Base-by-base conservation (phyloP, 2,329 filamentous ascomycete species). In the Exophiala calicioides region DNA sequence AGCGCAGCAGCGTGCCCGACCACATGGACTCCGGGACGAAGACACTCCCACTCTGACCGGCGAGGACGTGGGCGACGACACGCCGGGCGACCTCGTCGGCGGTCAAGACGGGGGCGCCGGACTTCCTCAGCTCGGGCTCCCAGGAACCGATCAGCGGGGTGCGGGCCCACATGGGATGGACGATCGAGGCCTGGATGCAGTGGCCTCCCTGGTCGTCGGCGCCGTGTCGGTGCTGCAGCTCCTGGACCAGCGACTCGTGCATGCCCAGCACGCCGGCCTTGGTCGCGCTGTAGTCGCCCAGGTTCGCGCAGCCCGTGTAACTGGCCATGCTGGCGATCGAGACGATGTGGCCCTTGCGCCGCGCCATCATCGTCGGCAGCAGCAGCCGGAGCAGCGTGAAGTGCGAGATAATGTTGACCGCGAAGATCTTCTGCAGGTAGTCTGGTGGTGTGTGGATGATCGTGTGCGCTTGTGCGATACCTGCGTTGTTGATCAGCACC, bases 401-500 rank as follows among this genome's bases (percentile, higher is more conserved):
- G 66, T 85, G 84, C 3, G 82, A 73, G 24, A 89, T 63, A 0
- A 80, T 72, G 67, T 89, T 89, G 57, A 89, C 81, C 44, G 82
- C 80, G 63, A 88, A 87, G 42, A 83, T 85, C 59, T 83, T 79
- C 24, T 78, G 77, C 54, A 86, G 72, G 55, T 83, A 79, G 16
- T 68, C 70, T 44, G 83, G 78, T 1, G 74, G 74, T 12, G 75
- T 65, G 16, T 77, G 72, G 37, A 88, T 73, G 53, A 90, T 76
- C 3, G 75, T 77, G 56, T 80, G 79, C 48, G 81, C 82, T 12
- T 55, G 45, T 3, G 52, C 78, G 20, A 85, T 75, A 50, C 84
- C 84, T 6, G 85, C 84, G 60, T 87, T 87, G 70, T 86, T 86
- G 68, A 87, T 83, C 3, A 89, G 71, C 51, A 89, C 71, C 0